Evolutionary conservation across 257 asterid genomes (phyloP), one percentile per base, ranked within the genome.

Genomic region (Ehretia macrophylla): DNA sequence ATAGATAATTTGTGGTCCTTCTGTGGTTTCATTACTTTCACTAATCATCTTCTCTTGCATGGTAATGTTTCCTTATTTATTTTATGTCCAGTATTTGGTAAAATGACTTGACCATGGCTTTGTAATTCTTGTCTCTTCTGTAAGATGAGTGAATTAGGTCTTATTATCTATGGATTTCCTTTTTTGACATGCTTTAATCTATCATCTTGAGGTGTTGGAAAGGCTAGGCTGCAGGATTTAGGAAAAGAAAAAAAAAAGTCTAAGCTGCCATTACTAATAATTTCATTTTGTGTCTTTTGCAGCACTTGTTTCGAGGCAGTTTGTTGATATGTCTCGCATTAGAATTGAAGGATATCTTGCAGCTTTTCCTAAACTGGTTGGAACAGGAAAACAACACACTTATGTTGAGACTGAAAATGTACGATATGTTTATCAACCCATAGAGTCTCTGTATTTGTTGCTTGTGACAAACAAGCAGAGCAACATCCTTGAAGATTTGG

Each of bases 301-400:
- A 88, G 98, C 90, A 17, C 92, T 91, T 56, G 95, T 80, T 51
- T 91, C 98, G 45, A 91, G 98, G 85, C 98, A 91, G 71, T 91
- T 75, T 83, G 98, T 91, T 44, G 94, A 88, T 60, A 88, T 91
- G 96, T 83, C 98, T 66, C 96, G 92, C 62, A 85, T 83, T 65
- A 78, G 98, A 63, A 91, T 91, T 67, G 98, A 91, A 78, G 98
- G 96, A 40, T 88, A 88, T 77, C 94, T 91, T 78, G 95, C 95
- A 58, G 98, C 96, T 62, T 85, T 91, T 62, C 96, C 96, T 53
- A 91, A 87, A 72, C 75, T 91, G 84, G 92, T 88, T 67, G 96
- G 95, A 72, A 78, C 77, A 38, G 96, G 98, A 70, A 87, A 91
- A 67, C 92, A 91, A 35, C 98, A 91, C 70, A 88, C 98, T 54